These are phyloP conservation scores for Penicillium coprophilum DNA, from an alignment of 495 filamentous ascomycete genomes.

Conservation along the genomic window DNA sequence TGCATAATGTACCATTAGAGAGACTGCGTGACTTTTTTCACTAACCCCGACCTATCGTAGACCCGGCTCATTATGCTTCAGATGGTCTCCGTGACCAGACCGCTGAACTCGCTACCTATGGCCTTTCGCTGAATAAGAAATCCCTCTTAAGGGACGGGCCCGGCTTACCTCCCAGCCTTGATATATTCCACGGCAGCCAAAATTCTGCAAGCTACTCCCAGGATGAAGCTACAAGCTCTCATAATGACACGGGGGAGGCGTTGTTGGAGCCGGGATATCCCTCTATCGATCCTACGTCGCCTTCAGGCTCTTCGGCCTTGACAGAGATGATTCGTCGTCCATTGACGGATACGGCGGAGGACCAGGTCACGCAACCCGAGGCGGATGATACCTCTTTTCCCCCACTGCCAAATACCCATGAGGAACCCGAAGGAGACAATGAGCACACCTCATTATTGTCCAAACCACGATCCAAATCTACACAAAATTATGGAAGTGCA, in stretches of 20 bases:
- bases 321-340: constrained; percentile 63
- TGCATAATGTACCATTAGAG: constrained; percentile 4
- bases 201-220: constrained; percentile 13
- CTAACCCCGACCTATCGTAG: constrained; percentile 46
- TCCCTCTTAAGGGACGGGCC: constrained; percentile 37
- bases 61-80: constrained; percentile 69
- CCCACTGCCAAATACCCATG: constrained; percentile 20
- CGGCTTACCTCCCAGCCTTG: constrained; percentile 35
- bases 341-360: constrained; percentile 35
- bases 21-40: constrained; percentile 16
- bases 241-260: constrained; percentile 12
- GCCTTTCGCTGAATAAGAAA: constrained; percentile 57
- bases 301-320: constrained; percentile 53
- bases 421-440: constrained; percentile 27
- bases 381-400: constrained; percentile 21
- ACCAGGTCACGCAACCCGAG: constrained; percentile 21
- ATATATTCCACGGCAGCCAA: constrained; percentile 33
- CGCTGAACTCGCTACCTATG: constrained; percentile 82
- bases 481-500: constrained; percentile 34
- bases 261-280: constrained; percentile 13
- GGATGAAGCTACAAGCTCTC: constrained; percentile 20
- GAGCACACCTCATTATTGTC: constrained; percentile 48
- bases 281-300: constrained; percentile 12
- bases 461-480: constrained; percentile 36
- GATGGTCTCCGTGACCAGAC: constrained; percentile 85